Evolutionary conservation across 2,329 filamentous ascomycete species (phyloP).

Genomic region (Didymella keratinophila): DNA sequence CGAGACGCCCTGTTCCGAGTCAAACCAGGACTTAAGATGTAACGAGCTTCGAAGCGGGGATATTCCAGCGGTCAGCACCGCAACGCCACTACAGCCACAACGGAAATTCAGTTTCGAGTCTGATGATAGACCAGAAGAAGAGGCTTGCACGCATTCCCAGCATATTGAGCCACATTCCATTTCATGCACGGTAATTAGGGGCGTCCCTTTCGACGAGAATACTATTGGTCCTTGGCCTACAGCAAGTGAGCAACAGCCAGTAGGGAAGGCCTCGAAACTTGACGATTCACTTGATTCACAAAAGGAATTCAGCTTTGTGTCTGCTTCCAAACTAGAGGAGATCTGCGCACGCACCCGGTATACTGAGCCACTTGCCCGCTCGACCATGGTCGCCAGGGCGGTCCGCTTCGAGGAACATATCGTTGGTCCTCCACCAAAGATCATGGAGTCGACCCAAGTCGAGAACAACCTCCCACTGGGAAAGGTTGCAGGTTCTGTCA

Average conservation of each 20-base stretch:
- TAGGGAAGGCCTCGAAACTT: neutral
- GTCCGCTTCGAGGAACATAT: no score
- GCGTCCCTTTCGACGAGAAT: neutral
- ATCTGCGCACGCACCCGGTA: neutral
- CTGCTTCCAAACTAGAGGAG: neutral
- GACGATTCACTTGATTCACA: no score
- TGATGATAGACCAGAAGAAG: neutral
- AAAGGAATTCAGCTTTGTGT: neutral
- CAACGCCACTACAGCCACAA: neutral
- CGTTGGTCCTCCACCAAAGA: no score
- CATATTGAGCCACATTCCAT: neutral
- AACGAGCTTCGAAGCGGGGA: neutral
- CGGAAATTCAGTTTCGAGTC: neutral
- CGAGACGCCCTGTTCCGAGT: neutral
- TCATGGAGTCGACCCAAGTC: no score
- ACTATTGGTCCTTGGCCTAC: neutral
- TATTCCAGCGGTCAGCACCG: neutral
- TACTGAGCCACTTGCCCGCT: neutral
- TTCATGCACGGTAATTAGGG: neutral
- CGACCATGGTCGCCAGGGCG: no score
- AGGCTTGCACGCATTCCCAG: neutral
- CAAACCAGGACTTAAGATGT: neutral
- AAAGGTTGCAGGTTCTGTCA: neutral
- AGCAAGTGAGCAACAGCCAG: neutral
- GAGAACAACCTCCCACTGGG: neutral